Percentiles rank a stretch among this genome's conserved stretches.
phyloP scores from a whole-genome alignment of 2,329 filamentous ascomycete species.

The Mycosphaerelloides madeirae region DNA sequence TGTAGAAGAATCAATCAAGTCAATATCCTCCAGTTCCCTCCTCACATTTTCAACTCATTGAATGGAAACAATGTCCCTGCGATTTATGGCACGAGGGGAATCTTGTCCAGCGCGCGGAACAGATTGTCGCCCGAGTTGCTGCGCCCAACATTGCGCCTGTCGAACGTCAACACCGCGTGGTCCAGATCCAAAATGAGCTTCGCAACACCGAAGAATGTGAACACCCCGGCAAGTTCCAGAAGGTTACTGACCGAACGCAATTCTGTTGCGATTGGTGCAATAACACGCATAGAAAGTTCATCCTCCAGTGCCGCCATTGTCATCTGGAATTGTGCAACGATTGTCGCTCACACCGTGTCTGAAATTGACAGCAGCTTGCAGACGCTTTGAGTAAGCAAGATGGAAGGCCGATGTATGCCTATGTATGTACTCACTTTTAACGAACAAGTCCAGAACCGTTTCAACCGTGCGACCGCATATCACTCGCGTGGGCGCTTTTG shows the following conservation, averaged over 20 bases:
- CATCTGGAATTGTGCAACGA: neutral
- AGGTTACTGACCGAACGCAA: neutral
- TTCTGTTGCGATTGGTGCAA: neutral
- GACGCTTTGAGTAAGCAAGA: too few relatives aligned
- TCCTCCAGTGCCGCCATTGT: neutral
- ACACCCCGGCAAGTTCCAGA: neutral
- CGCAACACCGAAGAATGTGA: constrained; percentile 2
- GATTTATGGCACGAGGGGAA: neutral
- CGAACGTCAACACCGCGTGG: neutral
- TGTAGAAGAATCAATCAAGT: too few relatives aligned
- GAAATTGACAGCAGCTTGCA: too few relatives aligned
- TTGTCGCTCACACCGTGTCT: constrained; percentile 3
- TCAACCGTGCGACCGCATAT: too few relatives aligned
- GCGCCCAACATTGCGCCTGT: neutral
- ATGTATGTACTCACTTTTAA: too few relatives aligned
- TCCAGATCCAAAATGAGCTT: neutral
- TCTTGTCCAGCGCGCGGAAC: neutral
- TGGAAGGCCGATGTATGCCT: too few relatives aligned
- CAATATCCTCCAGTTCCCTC: too few relatives aligned
- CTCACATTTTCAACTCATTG: too few relatives aligned
- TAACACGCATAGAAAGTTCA: neutral
- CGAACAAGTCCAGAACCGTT: too few relatives aligned
- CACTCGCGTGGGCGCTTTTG: too few relatives aligned
- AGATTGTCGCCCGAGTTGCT: neutral
- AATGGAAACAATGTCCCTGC: too few relatives aligned